These are phyloP conservation scores for Bipolaris zeicola DNA, from an alignment of 2,329 filamentous ascomycete species.

Conservation along the genomic window DNA sequence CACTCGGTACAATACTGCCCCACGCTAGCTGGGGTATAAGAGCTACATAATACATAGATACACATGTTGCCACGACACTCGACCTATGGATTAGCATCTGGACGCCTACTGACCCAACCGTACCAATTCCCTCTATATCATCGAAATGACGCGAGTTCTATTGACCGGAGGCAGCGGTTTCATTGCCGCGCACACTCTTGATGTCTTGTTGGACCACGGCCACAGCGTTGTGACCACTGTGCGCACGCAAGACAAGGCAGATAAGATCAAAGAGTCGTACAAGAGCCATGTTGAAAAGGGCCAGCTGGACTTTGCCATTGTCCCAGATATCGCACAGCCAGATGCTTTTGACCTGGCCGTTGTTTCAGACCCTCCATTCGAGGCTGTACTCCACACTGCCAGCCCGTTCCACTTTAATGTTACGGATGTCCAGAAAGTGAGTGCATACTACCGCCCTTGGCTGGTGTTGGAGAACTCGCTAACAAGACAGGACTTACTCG, in stretches of 20 bases:
- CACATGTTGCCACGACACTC: constrained; percentile 15
- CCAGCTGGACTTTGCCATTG: constrained; percentile 68
- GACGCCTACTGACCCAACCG: neutral
- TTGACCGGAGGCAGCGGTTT: constrained; percentile 65
- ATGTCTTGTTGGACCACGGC: constrained; percentile 61
- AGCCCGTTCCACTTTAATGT: constrained; percentile 75
- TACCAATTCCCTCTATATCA: neutral
- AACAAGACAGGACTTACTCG: constrained; percentile 54
- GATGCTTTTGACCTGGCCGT: constrained; percentile 70
- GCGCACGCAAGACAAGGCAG: constrained; percentile 65
- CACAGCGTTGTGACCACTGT: constrained; percentile 69
- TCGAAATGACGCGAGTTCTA: constrained; percentile 48
- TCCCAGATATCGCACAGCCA: constrained; percentile 72
- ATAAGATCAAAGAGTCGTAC: constrained; percentile 63
- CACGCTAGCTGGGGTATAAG: constrained; percentile 17
- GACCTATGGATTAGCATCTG: neutral
- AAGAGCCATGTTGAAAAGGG: constrained; percentile 56
- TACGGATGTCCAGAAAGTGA: constrained; percentile 69
- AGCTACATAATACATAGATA: constrained; percentile 16
- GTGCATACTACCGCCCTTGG: constrained; percentile 11
- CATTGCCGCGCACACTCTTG: constrained; percentile 69
- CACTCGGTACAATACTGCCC: constrained; percentile 18
- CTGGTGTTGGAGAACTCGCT: neutral
- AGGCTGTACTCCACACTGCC: constrained; percentile 62
- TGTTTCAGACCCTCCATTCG: constrained; percentile 67